Evolutionary conservation across 1,284 basidiomycete genomes (phyloP).

Genomic region (Boletus nobilissimus): DNA sequence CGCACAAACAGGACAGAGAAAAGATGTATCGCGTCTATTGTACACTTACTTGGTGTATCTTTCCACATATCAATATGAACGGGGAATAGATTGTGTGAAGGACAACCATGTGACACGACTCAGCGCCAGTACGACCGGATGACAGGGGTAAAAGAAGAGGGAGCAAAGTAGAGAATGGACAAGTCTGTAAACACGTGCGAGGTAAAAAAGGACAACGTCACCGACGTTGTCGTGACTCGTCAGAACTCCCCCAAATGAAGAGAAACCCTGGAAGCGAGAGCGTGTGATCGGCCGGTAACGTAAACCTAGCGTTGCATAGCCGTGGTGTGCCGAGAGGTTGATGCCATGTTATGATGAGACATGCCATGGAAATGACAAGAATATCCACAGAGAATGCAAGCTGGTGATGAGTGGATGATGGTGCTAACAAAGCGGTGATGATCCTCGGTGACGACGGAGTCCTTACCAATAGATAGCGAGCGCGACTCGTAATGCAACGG

Average conservation of each 20-base stretch:
- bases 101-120: neutral
- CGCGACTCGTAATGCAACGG: slow-evolving; percentile 22
- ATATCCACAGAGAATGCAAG: slow-evolving; percentile 49
- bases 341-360: slow-evolving; percentile 41
- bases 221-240: neutral
- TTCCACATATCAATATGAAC: slow-evolving; percentile 6
- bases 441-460: neutral
- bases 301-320: slow-evolving; percentile 3
- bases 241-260: neutral
- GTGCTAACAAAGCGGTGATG: slow-evolving; percentile 9
- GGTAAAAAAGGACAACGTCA: neutral
- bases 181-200: neutral
- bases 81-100: neutral
- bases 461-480: slow-evolving; percentile 43
- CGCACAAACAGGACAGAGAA: neutral
- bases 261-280: neutral
- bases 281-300: neutral
- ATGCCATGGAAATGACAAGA: slow-evolving; percentile 40
- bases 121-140: neutral
- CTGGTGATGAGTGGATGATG: slow-evolving; percentile 16
- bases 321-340: no score
- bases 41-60: slow-evolving; percentile 10
- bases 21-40: neutral
- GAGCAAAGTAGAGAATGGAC: neutral
- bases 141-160: neutral